phyloP scores from a whole-genome alignment of 345 rosid genomes.

The Dimocarpus longan region DNA sequence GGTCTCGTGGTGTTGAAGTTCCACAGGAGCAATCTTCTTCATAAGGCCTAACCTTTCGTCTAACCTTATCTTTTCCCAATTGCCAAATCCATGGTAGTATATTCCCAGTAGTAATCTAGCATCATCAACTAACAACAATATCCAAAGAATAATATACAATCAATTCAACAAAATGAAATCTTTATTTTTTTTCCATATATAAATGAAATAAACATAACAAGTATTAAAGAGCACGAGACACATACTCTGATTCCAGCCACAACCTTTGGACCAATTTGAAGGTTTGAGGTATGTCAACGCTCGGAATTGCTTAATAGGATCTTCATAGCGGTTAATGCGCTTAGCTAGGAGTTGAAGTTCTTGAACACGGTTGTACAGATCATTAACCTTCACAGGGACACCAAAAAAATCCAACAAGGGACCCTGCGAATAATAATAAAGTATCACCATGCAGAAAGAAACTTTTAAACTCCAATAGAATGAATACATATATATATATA shows the following conservation, averaged over 20 bases:
- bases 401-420: conserved; percentile 97
- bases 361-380: conserved; percentile 77
- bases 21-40: conserved; percentile 97
- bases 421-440: conserved; percentile 53
- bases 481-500: background rate
- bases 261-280: conserved; percentile 99
- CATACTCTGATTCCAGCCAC: conserved; percentile 99
- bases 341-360: conserved; percentile 87
- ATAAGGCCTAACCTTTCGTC: conserved; percentile 90
- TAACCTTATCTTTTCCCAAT: conserved; percentile 96
- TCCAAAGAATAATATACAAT: conserved; percentile 12
- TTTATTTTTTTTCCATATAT: background rate
- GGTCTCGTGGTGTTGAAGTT: conserved; percentile 99
- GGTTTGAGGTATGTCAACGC: conserved; percentile 86
- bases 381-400: conserved; percentile 90
- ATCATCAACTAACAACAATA: conserved; percentile 74
- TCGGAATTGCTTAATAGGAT: conserved; percentile 90
- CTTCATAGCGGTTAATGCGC: conserved; percentile 72
- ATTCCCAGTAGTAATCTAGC: conserved; percentile 97
- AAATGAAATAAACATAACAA: background rate
- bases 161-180: conserved; percentile 2
- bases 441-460: background rate
- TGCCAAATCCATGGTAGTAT: conserved; percentile 91
- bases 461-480: background rate
- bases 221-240: conserved; percentile 12